Evolutionary conservation across 371 early-diverging fungal species (phyloP), one percentile per base, ranked within the genome.

Genomic region (Rhizomucor miehei): DNA sequence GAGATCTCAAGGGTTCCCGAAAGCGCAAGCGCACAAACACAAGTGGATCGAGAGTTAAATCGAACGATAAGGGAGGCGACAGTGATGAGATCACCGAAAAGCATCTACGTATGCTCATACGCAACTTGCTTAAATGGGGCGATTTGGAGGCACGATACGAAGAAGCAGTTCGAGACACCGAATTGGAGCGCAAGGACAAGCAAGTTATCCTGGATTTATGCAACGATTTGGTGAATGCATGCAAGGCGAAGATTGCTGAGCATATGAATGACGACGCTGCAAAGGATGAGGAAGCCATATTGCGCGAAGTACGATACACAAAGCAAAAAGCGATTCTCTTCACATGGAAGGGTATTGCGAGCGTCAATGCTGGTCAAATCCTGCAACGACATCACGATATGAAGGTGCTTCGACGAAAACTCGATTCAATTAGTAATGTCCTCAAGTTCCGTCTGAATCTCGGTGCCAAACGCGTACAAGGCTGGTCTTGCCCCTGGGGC

Each of bases 401-500:
- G 75, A 75, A 59, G 57, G 69, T 82, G 43, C 47, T 70, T 52
- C 53, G 66, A 48, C 62, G 65, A 54, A 52, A 75, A 16, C 48
- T 74, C n/a, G 52, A 60, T 3, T 37, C 48, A 2, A 60, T 68
- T 51, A 17, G 52, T 2, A 64, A 72, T 21, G 40, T 57, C 5
- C 56, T 57, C 35, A 75, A 77, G 46, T 87, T 93, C 64, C 81
- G 90, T 16, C 66, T 92, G 16, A 72, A 81, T 9, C 65, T 82
- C 24, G 75, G 77, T 3, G 73, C 94, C 11, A 95, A 95, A 65
- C 85, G 89, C 25, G 92, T 91, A 0, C 74, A 81, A 63, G 89
- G 90, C 59, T 97, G 97, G 98, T 76, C 83, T 46, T 86, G 86
- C 48, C 52, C 77, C 34, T 99, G 99, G 99, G 86, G 88, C 12